Base-by-base conservation (phyloP, 495 filamentous ascomycete genomes). In the Tetracladium marchalianum region DNA sequence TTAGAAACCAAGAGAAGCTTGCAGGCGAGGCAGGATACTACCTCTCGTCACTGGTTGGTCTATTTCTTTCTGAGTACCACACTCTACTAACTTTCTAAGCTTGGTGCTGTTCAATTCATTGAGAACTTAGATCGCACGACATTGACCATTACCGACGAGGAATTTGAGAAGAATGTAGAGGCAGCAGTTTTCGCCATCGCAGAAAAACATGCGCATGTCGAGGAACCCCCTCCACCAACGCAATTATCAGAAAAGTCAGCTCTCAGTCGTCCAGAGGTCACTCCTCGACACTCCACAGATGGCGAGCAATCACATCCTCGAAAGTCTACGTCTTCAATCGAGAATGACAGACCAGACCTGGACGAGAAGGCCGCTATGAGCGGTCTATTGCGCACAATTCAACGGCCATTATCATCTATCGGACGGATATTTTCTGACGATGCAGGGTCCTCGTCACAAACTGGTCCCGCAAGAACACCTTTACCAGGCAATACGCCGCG, bases 391-490 rank as follows among this genome's bases (percentile, higher is more conserved):
- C 80, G 89, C 39, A 88, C 90, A 0, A 96, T 99, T 43, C 90
- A 97, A 61, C 82, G 76, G 45, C 93, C 92, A 0, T 68, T 99
- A 34, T 87, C 85, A 35, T 92, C 89, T 12, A 94, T 99, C 58
- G 92, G 93, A n/a, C 81, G 89, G 44, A 96, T 99, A 32, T 97
- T 99, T 66, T 87, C 86, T 1, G 92, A 98, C 40, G 89, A 95
- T 1, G 42, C 65, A 43, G 47, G 63, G 45, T 37, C 64, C 63
- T 37, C 47, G 41, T 35, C 43, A 15, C 46, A 47, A 35, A 41
- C 43, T 44, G 56, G 70, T 17, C 77, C 77, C n/a, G 68, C 73
- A 8, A 58, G 68, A 17, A 76, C 78, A 16, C 76, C 84, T 16
- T 76, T 75, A 44, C 67, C 77, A 19, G 70, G 68, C 5, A 68